Evolutionary conservation across 306 rosid species (phyloP), one percentile per base, ranked within the genome.

Genomic region (Castanea crenata): DNA sequence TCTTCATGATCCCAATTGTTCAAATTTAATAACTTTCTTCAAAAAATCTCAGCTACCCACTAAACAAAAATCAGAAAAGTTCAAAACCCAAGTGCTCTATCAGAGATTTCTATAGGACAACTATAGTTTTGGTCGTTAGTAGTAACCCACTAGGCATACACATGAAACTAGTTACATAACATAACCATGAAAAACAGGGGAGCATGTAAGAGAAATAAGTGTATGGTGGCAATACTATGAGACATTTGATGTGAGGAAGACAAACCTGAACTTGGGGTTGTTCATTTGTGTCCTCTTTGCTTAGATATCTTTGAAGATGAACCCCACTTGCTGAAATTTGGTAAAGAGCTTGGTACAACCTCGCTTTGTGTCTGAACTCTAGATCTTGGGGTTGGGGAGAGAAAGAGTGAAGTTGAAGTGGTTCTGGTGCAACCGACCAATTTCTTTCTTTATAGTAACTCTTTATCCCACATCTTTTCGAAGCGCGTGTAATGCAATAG

Each of bases 1-100:
- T 20, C 85, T 77, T 85, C 97, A 92, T 92, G 83, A 71, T 88
- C 54, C 83, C 71, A 78, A 80, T 23, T 5, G 6, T 73, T 12
- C 19, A 73, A 79, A 74, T 58, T 71, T 65, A 56, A 56, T 27
- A 1, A 78, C 78, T 80, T 54, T 74, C 79, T 15, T 49, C 44
- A 25, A 20, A 34, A 62, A 18, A 52, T 46, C 23, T n/a, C 54
- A 49, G 54, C 54, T 49, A 49, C 54, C 54, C 54, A 59, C 65
- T n/a, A n/a, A 59, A 9, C 12, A 25, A 59, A 59, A 59, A 59
- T 6, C 46, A 76, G 23, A 13, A 4, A 74, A 73, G 74, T 56
- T 52, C 49, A 9, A 74, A 71, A 58, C 82, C 58, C 77, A 84
- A 14, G 63, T 62, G 82, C 54, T 71, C 81, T 15, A 72, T 6